phyloP scores from a whole-genome alignment of 1,139 yeast species.

The Arxiozyma heterogenica region DNA sequence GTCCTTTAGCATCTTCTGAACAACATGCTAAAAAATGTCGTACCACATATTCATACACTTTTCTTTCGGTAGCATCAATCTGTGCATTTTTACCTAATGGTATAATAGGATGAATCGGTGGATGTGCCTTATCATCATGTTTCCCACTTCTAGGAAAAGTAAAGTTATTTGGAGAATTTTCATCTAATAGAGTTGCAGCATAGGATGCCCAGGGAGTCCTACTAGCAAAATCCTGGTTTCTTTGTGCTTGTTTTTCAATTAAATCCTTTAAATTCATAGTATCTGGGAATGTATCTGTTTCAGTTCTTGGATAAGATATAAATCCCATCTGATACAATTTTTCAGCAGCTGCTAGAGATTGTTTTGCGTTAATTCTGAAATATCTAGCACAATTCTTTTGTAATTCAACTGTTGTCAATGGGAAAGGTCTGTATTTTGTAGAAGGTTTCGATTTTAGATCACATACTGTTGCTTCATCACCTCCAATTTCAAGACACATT shows the following conservation, averaged over 20 bases:
- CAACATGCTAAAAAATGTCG: slow-evolving; percentile 88
- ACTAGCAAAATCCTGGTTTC: slow-evolving; percentile 18
- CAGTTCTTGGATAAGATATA: slow-evolving; percentile 94
- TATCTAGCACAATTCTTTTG: slow-evolving; percentile 76
- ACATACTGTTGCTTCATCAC: slow-evolving; percentile 43
- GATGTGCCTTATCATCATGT: slow-evolving; percentile 93
- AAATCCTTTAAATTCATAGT: slow-evolving; percentile 59
- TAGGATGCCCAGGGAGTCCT: slow-evolving; percentile 42
- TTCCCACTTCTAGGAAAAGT: slow-evolving; percentile 66
- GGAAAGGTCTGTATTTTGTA: slow-evolving; percentile 71
- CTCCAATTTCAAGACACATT: slow-evolving; percentile 42
- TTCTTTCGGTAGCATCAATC: slow-evolving; percentile 44
- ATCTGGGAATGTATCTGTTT: slow-evolving; percentile 78
- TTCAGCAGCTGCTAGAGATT: slow-evolving; percentile 78
- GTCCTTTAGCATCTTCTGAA: slow-evolving; percentile 82
- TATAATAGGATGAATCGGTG: slow-evolving; percentile 90
- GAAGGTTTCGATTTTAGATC: slow-evolving; percentile 55
- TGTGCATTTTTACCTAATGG: slow-evolving; percentile 21
- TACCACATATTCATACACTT: slow-evolving; percentile 79
- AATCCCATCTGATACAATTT: slow-evolving; percentile 75
- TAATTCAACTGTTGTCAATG: slow-evolving; percentile 89
- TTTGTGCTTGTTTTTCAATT: slow-evolving; percentile 50
- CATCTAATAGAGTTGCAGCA: slow-evolving; percentile 31
- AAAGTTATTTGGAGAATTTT: slow-evolving; percentile 31
- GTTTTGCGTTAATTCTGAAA: slow-evolving; percentile 74